Conservation (phyloP, 2,329 filamentous ascomycete species). For the Beauveria scarabaeidicola region DNA sequence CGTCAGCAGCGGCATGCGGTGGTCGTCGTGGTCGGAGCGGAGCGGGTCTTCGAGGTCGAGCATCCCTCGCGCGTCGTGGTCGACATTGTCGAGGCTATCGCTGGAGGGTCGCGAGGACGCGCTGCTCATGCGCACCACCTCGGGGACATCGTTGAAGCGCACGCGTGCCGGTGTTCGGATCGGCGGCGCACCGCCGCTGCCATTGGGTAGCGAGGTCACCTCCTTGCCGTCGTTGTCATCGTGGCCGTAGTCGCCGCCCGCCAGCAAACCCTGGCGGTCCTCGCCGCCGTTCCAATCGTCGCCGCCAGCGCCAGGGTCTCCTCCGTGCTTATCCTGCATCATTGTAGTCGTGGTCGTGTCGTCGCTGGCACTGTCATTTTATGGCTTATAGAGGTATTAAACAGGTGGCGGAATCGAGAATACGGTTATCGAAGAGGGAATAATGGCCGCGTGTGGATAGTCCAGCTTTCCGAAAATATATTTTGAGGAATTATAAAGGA, state of each 20-base stretch:
- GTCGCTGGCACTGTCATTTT: conserved; percentile 9
- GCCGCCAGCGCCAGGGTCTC: background rate
- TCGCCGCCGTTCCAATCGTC: conserved; percentile 14
- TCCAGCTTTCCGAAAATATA: background rate
- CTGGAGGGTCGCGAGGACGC: conserved; percentile 11
- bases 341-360: conserved; percentile 12
- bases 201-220: background rate
- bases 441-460: background rate
- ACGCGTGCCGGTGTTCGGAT: conserved; percentile 56
- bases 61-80: conserved; percentile 17
- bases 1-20: conserved; percentile 67
- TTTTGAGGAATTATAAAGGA: background rate
- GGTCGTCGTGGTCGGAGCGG: conserved; percentile 21
- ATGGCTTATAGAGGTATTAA: background rate
- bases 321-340: conserved; percentile 8
- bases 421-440: background rate
- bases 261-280: conserved; percentile 18
- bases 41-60: conserved; percentile 29
- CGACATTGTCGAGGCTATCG: background rate
- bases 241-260: conserved; percentile 15
- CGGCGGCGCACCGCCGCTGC: background rate
- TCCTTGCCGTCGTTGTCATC: conserved; percentile 2
- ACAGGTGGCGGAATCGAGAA: background rate
- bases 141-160: conserved; percentile 56
- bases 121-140: conserved; percentile 28